phyloP scores from a whole-genome alignment of 1,284 basidiomycete genomes.

The Sporisorium sorghi region DNA sequence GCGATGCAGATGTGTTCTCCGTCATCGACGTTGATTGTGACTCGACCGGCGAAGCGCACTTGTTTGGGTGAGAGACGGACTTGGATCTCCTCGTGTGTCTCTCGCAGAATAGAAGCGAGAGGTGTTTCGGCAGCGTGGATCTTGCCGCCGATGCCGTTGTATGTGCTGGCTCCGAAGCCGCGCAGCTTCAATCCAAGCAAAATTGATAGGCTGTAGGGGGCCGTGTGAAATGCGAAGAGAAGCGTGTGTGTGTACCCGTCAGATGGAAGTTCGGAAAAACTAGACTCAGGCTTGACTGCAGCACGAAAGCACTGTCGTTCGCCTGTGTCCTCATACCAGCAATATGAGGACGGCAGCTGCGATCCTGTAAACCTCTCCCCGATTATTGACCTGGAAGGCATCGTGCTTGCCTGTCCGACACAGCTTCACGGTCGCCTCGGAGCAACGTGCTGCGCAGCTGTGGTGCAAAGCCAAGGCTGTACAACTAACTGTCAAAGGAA shows the following conservation, averaged over 20 bases:
- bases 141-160: conserved; percentile 39
- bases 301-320: not conserved
- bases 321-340: not conserved
- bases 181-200: conserved; percentile 2
- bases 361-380: not conserved
- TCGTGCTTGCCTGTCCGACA: not conserved
- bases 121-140: conserved; percentile 8
- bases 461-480: too few species aligned
- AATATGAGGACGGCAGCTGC: not conserved
- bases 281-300: not conserved
- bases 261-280: not conserved
- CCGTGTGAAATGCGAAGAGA: conserved; percentile 5
- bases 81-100: conserved; percentile 21
- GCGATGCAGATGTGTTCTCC: conserved; percentile 23
- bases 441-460: too few species aligned
- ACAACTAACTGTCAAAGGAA: too few species aligned
- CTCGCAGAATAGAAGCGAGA: conserved; percentile 9
- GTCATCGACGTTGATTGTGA: conserved; percentile 12
- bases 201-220: not conserved
- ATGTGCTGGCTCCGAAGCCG: conserved; percentile 18
- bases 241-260: conserved; percentile 33
- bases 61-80: not conserved
- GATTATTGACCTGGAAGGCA: not conserved
- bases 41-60: not conserved
- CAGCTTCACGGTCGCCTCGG: not conserved